Evolutionary conservation across 495 filamentous ascomycete genomes (phyloP).

Genomic region (Lophiostoma macrostomum): DNA sequence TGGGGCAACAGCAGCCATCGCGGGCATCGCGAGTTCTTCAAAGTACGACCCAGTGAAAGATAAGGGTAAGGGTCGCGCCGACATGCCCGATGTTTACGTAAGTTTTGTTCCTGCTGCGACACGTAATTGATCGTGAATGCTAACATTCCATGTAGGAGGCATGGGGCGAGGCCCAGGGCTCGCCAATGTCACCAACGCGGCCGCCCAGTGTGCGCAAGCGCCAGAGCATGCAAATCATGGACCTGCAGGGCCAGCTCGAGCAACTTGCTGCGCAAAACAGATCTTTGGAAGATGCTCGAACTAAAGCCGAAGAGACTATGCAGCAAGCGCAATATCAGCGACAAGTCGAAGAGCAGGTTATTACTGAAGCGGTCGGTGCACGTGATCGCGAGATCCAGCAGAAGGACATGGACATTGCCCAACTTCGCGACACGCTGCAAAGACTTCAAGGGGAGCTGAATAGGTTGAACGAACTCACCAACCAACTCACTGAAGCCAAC

Average conservation of each 20-base stretch:
- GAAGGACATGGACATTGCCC: conserved; percentile 74
- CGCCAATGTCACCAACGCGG: conserved; percentile 88
- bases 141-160: conserved; percentile 64
- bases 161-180: conserved; percentile 87
- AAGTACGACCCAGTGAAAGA: conserved; percentile 74
- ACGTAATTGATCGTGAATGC: conserved; percentile 7
- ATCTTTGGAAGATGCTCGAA: conserved; percentile 66
- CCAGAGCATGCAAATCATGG: conserved; percentile 93
- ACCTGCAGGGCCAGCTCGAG: conserved; percentile 73
- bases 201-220: conserved; percentile 89
- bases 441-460: conserved; percentile 75
- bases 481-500: conserved; percentile 68
- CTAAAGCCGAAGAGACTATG: conserved; percentile 61
- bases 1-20: conserved; percentile 40
- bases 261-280: conserved; percentile 79
- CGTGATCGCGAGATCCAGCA: conserved; percentile 56
- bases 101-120: conserved; percentile 45
- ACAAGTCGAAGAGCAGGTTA: conserved; percentile 54
- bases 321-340: conserved; percentile 49
- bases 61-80: conserved; percentile 79
- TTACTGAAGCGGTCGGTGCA: conserved; percentile 54
- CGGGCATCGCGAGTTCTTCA: conserved; percentile 54
- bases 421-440: conserved; percentile 70
- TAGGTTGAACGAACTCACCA: conserved; percentile 71
- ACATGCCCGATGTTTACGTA: conserved; percentile 93